phyloP scores from a whole-genome alignment of 1,284 basidiomycete genomes.

The Omphalotus olearius region DNA sequence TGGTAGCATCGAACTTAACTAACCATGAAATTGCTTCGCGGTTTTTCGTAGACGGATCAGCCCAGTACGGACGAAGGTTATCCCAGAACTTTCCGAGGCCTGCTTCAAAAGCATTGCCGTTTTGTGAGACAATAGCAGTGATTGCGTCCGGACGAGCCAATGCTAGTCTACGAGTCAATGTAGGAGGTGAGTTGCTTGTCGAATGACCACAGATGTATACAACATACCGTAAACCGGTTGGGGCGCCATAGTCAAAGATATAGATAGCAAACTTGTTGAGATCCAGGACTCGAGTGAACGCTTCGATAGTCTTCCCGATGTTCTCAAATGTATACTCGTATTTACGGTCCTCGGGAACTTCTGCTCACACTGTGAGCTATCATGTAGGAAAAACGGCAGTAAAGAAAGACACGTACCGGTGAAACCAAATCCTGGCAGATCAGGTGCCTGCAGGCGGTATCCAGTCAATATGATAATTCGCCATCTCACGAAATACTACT shows the following conservation, averaged over 20 bases:
- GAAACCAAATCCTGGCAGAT: slow-evolving; percentile 47
- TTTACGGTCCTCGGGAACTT: slow-evolving; percentile 27
- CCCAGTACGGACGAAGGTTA: slow-evolving; percentile 32
- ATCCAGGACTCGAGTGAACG: slow-evolving; percentile 36
- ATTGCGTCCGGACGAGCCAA: slow-evolving; percentile 36
- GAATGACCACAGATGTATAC: neutral
- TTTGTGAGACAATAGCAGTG: slow-evolving; percentile 42
- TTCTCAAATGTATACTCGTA: slow-evolving; percentile 39
- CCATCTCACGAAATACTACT: neutral
- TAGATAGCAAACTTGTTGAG: slow-evolving; percentile 38
- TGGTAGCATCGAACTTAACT: slow-evolving; percentile 26
- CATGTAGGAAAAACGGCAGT: neutral
- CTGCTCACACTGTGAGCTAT: slow-evolving; percentile 6
- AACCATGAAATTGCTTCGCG: slow-evolving; percentile 22
- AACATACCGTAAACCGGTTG: slow-evolving; percentile 31
- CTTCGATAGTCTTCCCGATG: slow-evolving; percentile 33
- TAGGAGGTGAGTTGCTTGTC: neutral
- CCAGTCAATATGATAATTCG: neutral
- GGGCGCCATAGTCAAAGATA: slow-evolving; percentile 49
- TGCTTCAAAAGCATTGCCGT: slow-evolving; percentile 44
- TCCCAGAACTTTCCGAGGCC: slow-evolving; percentile 42
- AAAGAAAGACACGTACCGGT: slow-evolving; percentile 22
- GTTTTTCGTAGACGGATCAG: slow-evolving; percentile 22
- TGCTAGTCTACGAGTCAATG: slow-evolving; percentile 31
- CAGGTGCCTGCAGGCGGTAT: slow-evolving; percentile 32